phyloP scores from a whole-genome alignment of 2,329 filamentous ascomycete species.

The Achaetomium macrosporum region DNA sequence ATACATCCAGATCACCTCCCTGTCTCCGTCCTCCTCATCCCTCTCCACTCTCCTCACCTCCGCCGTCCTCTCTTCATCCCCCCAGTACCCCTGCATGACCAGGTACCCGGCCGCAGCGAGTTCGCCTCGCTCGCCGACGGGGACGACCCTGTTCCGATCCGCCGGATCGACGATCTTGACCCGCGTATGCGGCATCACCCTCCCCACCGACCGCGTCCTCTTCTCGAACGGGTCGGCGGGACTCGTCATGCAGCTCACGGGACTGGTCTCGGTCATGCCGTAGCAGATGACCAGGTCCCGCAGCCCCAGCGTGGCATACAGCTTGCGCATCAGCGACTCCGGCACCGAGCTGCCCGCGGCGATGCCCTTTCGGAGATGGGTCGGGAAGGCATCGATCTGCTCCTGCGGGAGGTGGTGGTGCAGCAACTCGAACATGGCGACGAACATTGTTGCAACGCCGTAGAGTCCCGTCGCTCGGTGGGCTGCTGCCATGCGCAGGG shows the following conservation, averaged over 20 bases:
- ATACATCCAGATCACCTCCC: constrained; percentile 71
- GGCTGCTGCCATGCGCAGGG: constrained; percentile 52
- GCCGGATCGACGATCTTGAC: constrained; percentile 68
- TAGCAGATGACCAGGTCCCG: constrained; percentile 88
- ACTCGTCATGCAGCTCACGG: constrained; percentile 74
- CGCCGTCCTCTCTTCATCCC: constrained; percentile 61
- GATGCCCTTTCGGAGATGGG: constrained; percentile 74
- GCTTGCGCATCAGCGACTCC: constrained; percentile 67
- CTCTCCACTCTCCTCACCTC: constrained; percentile 52
- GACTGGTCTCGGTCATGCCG: constrained; percentile 88
- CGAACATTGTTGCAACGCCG: constrained; percentile 92
- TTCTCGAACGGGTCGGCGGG: constrained; percentile 68
- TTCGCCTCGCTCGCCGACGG: constrained; percentile 66
- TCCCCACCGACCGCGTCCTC: constrained; percentile 70
- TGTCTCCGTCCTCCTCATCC: constrained; percentile 24
- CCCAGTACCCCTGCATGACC: constrained; percentile 88
- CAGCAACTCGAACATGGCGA: constrained; percentile 76
- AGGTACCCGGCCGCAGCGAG: constrained; percentile 78
- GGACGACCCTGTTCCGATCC: constrained; percentile 54
- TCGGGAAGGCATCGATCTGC: constrained; percentile 25
- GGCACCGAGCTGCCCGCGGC: constrained; percentile 84
- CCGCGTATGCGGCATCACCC: constrained; percentile 73
- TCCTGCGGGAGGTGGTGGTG: constrained; percentile 31
- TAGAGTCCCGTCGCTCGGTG: constrained; percentile 63
- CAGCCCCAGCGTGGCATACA: constrained; percentile 70